Percentiles rank a stretch among this genome's conserved stretches.
These are phyloP conservation scores for Diaporthe helianthi DNA, from an alignment of 2,329 filamentous ascomycete species.

Conservation along the genomic window DNA sequence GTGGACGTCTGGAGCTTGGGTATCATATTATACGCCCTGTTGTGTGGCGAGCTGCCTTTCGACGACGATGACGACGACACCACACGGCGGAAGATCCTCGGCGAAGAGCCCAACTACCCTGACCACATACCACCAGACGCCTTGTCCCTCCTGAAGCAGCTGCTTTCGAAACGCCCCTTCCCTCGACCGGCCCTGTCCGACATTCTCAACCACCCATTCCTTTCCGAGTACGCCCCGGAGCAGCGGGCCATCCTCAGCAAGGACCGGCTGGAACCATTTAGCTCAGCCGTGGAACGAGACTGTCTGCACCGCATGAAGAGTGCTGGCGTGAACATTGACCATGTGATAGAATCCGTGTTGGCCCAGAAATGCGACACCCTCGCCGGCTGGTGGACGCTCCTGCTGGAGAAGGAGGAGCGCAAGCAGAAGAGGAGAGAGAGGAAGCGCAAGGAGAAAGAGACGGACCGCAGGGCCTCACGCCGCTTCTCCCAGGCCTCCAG, in stretches of 20 bases:
- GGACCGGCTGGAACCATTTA: slow-evolving; percentile 81
- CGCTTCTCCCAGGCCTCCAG: slow-evolving; percentile 90
- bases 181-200: slow-evolving; percentile 83
- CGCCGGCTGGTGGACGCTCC: slow-evolving; percentile 93
- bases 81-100: slow-evolving; percentile 85
- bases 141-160: slow-evolving; percentile 73
- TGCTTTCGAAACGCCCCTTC: slow-evolving; percentile 92
- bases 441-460: slow-evolving; percentile 85
- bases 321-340: slow-evolving; percentile 91
- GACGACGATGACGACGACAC: slow-evolving; percentile 93
- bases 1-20: slow-evolving; percentile 95
- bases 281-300: slow-evolving; percentile 86
- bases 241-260: slow-evolving; percentile 90
- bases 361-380: slow-evolving; percentile 88
- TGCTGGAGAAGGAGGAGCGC: slow-evolving; percentile 92
- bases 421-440: slow-evolving; percentile 66
- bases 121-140: slow-evolving; percentile 81
- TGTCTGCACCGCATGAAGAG: slow-evolving; percentile 91
- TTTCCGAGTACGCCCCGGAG: slow-evolving; percentile 83
- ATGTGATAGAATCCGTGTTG: slow-evolving; percentile 92
- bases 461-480: slow-evolving; percentile 78
- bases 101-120: slow-evolving; percentile 84
- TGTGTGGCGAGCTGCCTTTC: slow-evolving; percentile 88
- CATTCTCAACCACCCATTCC: slow-evolving; percentile 86
- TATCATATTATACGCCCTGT: slow-evolving; percentile 81